These are phyloP conservation scores for Cercospora canescens DNA, from an alignment of 2,329 filamentous ascomycete species.

Conservation along the genomic window DNA sequence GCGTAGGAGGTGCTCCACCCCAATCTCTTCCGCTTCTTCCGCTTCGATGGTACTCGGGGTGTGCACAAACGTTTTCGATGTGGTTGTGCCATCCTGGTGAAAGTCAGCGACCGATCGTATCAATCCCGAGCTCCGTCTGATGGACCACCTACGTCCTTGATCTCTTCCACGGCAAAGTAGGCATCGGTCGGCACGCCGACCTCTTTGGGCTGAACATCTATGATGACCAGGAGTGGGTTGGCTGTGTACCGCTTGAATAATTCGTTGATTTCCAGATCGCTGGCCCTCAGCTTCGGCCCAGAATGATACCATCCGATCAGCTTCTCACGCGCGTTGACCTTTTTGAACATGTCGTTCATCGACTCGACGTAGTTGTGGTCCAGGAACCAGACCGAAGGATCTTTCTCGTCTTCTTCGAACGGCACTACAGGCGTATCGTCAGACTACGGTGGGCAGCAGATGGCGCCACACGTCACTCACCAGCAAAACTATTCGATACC, in stretches of 20 bases:
- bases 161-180: constrained; percentile 98
- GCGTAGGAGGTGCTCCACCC: constrained; percentile 93
- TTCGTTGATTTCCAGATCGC: constrained; percentile 98
- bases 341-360: constrained; percentile 99
- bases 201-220: constrained; percentile 97
- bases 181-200: constrained; percentile 96
- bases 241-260: constrained; percentile 99
- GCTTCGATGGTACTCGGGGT: constrained; percentile 98
- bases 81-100: constrained; percentile 87
- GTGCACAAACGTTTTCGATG: constrained; percentile 95
- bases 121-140: neutral
- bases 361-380: constrained; percentile 99
- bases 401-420: constrained; percentile 98
- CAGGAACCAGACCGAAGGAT: constrained; percentile 97
- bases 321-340: constrained; percentile 98
- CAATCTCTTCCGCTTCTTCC: constrained; percentile 98
- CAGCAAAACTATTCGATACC: constrained; percentile 98
- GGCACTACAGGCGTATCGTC: constrained; percentile 63
- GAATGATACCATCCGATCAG: constrained; percentile 99
- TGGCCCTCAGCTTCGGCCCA: constrained; percentile 92
- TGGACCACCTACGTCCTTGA: constrained; percentile 77
- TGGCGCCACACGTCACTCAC: constrained; percentile 48
- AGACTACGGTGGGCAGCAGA: neutral
- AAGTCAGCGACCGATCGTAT: constrained; percentile 24
- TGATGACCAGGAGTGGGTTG: constrained; percentile 93